Conservation (phyloP, 116 monocot species). For the Zostera marina region DNA sequence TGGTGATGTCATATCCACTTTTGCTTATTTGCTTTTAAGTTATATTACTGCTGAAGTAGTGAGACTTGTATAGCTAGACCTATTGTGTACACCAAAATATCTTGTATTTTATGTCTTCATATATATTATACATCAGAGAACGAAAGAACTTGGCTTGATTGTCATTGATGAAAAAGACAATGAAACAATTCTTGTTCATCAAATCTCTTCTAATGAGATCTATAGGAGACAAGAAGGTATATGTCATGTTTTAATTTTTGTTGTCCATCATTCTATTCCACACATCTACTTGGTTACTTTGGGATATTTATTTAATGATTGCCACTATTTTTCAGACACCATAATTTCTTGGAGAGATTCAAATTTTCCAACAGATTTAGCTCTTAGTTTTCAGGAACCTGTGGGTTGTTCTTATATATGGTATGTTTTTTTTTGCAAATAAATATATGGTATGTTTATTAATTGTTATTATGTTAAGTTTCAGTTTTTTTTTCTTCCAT, state of each 20-base stretch:
- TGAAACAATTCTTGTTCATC: slow-evolving; percentile 46
- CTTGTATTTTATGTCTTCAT: neutral
- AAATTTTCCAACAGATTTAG: slow-evolving; percentile 39
- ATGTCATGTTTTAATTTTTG: neutral
- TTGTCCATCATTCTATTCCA: neutral
- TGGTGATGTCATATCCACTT: too few relatives aligned
- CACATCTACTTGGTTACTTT: neutral
- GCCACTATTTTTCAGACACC: slow-evolving; percentile 19
- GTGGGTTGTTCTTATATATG: slow-evolving; percentile 60
- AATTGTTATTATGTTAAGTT: neutral
- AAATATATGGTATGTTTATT: too few relatives aligned
- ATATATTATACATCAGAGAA: slow-evolving; percentile 13
- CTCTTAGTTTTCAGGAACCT: slow-evolving; percentile 53
- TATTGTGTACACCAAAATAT: neutral
- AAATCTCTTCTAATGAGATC: slow-evolving; percentile 44
- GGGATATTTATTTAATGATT: neutral
- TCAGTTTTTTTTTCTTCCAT: neutral
- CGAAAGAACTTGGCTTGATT: slow-evolving; percentile 49
- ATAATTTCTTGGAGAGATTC: slow-evolving; percentile 65
- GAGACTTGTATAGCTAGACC: too few relatives aligned
- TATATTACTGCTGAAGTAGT: too few relatives aligned
- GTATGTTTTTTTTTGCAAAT: too few relatives aligned
- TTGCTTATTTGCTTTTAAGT: too few relatives aligned
- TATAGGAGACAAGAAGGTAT: slow-evolving; percentile 63
- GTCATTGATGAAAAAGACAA: slow-evolving; percentile 64